Evolutionary conservation across 2,329 filamentous ascomycete species (phyloP).

Genomic region (Chalaropsis thielavioides): DNA sequence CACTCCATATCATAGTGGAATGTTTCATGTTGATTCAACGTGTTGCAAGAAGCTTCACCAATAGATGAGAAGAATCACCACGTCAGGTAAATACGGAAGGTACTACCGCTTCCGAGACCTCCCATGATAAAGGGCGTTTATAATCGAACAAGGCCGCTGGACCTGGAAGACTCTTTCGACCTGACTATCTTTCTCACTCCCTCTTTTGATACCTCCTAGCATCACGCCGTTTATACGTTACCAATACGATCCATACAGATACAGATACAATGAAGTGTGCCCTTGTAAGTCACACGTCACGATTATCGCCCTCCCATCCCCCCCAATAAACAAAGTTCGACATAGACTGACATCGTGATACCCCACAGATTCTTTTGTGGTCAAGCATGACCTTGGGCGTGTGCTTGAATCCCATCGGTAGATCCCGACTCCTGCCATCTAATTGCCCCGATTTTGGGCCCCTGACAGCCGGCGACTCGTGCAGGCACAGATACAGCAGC

Average conservation of each 20-base stretch:
- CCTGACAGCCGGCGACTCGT: not conserved
- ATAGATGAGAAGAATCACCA: not conserved
- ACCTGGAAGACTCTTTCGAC: not conserved
- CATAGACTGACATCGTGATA: not conserved
- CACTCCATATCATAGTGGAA: not conserved
- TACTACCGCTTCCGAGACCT: not conserved
- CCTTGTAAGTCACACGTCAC: not conserved
- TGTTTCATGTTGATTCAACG: constrained; percentile 8
- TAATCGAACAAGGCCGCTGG: not conserved
- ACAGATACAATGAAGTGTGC: not conserved
- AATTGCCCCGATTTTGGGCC: not conserved
- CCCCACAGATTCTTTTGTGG: not conserved
- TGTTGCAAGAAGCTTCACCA: not conserved
- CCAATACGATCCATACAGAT: not conserved
- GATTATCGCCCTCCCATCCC: not conserved
- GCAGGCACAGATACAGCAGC: not conserved
- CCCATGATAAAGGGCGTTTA: not conserved
- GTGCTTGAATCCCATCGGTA: not conserved
- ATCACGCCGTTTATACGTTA: not conserved
- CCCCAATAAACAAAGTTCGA: not conserved
- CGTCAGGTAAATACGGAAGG: not conserved
- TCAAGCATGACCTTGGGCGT: not conserved
- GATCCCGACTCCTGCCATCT: not conserved
- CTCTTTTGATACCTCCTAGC: not conserved
- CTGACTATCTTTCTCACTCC: not conserved